Conservation (phyloP, 805 yeast genomes). For the Saccharomycopsis sp. region DNA sequence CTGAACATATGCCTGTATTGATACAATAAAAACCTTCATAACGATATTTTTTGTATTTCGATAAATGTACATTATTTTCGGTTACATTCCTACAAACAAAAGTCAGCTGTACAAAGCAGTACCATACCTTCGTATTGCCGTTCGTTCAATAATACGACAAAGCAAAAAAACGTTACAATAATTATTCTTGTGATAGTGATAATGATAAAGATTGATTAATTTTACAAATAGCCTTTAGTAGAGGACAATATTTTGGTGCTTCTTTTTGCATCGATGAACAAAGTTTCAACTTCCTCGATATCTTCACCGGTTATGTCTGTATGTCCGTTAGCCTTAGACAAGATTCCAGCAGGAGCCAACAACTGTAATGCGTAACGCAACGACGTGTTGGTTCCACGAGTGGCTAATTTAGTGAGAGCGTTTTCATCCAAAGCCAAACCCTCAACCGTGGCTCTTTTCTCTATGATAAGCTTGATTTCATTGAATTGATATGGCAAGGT, state of each 20-base stretch:
- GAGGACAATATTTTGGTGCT: constrained; percentile 55
- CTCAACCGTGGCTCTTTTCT: constrained; percentile 77
- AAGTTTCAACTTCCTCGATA: constrained; percentile 71
- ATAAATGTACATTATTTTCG: background rate
- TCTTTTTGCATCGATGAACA: constrained; percentile 83
- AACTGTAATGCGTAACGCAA: constrained; percentile 89
- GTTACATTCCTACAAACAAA: background rate
- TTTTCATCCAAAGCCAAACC: constrained; percentile 53
- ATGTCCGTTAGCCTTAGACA: constrained; percentile 69
- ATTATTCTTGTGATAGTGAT: too few relatives aligned
- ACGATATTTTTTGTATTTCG: background rate
- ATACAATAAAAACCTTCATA: too few relatives aligned
- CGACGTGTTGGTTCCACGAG: constrained; percentile 68
- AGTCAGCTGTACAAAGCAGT: background rate
- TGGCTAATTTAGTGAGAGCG: constrained; percentile 72
- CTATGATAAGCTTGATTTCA: constrained; percentile 76
- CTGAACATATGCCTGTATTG: too few relatives aligned
- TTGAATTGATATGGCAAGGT: constrained; percentile 82
- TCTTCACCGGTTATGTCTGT: constrained; percentile 61
- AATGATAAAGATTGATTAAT: background rate
- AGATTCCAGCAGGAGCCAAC: constrained; percentile 82
- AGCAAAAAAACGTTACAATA: too few relatives aligned
- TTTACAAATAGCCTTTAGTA: constrained; percentile 5
- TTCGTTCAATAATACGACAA: too few relatives aligned
- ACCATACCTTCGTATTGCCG: background rate